Evolutionary conservation across 176 grass and related monocot species (phyloP).

Genomic region (barley (Hordeum vulgare)): DNA sequence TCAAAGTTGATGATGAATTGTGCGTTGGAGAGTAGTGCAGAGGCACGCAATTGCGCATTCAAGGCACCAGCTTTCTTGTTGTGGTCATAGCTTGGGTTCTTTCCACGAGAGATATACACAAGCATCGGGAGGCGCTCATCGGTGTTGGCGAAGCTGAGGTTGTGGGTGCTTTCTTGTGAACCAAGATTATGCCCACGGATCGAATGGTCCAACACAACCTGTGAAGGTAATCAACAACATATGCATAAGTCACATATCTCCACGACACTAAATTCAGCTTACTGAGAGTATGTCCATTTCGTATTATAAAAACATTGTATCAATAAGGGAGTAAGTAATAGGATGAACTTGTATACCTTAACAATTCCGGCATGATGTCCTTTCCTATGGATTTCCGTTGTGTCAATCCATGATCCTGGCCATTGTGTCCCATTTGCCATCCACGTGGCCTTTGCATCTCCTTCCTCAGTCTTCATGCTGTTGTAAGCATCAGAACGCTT

Average conservation of each 20-base stretch:
- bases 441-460: background rate
- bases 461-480: background rate
- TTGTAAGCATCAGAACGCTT: conserved; percentile 14
- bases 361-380: conserved; percentile 11
- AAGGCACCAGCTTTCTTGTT: conserved; percentile 31
- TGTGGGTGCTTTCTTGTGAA: background rate
- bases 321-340: background rate
- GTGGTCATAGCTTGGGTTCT: conserved; percentile 13
- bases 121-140: background rate
- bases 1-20: conserved; percentile 35
- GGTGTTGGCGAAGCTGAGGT: background rate
- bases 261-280: background rate
- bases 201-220: conserved; percentile 21
- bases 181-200: background rate
- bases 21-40: conserved; percentile 19
- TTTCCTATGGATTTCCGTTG: background rate
- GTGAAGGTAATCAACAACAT: background rate
- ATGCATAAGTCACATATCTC: background rate
- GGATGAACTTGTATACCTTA: background rate
- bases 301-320: background rate
- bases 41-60: conserved; percentile 18
- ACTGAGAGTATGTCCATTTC: background rate
- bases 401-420: conserved; percentile 10
- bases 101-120: conserved; percentile 4
- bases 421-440: conserved; percentile 14